These are phyloP conservation scores for Ceratocystis papillata DNA, from an alignment of 2,329 filamentous ascomycete genomes.

Conservation along the genomic window DNA sequence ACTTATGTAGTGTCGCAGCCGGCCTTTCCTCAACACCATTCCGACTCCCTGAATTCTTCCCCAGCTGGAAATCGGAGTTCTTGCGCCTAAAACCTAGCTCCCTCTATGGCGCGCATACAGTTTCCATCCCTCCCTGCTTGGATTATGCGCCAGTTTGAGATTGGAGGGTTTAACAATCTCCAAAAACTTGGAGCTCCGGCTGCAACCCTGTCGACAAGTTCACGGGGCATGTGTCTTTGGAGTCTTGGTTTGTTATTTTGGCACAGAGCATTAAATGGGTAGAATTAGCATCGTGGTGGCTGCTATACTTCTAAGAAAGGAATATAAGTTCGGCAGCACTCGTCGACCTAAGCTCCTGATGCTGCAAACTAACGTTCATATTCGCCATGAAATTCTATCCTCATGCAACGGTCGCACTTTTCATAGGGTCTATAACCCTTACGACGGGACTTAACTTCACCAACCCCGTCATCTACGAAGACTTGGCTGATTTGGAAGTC, in stretches of 20 bases:
- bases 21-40: no score
- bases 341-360: background rate
- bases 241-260: background rate
- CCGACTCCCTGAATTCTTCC: no score
- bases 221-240: background rate
- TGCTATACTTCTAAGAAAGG: background rate
- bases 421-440: background rate
- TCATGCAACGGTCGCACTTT: background rate
- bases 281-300: background rate
- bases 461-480: constrained; percentile 32
- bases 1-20: no score
- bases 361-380: background rate
- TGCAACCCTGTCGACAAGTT: background rate
- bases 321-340: background rate
- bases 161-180: background rate
- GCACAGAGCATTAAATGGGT: no score
- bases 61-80: no score
- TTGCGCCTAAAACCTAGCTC: background rate
- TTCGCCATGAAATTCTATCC: background rate
- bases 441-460: background rate
- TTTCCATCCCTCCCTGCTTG: background rate
- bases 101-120: constrained; percentile 6
- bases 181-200: background rate
- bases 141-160: constrained; percentile 3
- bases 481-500: constrained; percentile 30